phyloP scores from a whole-genome alignment of 192 early-diverging fungal genomes.

The Linnemannia exigua region DNA sequence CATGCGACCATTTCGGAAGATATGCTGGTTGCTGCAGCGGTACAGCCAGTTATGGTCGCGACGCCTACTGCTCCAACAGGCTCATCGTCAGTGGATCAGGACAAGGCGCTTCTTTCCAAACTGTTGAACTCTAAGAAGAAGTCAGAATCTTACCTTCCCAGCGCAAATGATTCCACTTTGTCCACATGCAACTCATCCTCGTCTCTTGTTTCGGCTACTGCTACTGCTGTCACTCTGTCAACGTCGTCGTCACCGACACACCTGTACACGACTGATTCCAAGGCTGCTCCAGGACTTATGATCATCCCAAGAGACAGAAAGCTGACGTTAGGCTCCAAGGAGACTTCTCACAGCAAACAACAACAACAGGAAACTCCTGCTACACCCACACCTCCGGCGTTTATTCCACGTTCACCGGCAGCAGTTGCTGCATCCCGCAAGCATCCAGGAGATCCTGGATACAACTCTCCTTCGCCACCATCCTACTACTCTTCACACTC shows the following conservation, averaged over 20 bases:
- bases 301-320: not conserved
- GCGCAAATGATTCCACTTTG: not conserved
- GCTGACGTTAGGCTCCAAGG: not conserved
- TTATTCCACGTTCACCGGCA: conserved; percentile 8
- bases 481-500: not conserved
- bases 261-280: not conserved
- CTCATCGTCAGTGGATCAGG: not conserved
- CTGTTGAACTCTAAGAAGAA: not conserved
- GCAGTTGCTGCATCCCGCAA: conserved; percentile 12
- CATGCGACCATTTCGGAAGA: not conserved
- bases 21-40: not conserved
- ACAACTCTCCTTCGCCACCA: not conserved
- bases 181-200: not conserved
- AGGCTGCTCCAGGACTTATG: not conserved
- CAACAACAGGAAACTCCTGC: not conserved
- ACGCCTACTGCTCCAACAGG: not conserved
- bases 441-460: not conserved
- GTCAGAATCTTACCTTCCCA: not conserved
- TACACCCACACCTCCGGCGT: not conserved
- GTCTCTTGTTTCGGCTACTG: not conserved
- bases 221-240: not conserved
- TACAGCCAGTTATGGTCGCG: not conserved
- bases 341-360: not conserved
- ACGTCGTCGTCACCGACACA: not conserved
- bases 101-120: not conserved